Evolutionary conservation across 495 filamentous ascomycete genomes (phyloP).

Genomic region (Durotheca rogersii): DNA sequence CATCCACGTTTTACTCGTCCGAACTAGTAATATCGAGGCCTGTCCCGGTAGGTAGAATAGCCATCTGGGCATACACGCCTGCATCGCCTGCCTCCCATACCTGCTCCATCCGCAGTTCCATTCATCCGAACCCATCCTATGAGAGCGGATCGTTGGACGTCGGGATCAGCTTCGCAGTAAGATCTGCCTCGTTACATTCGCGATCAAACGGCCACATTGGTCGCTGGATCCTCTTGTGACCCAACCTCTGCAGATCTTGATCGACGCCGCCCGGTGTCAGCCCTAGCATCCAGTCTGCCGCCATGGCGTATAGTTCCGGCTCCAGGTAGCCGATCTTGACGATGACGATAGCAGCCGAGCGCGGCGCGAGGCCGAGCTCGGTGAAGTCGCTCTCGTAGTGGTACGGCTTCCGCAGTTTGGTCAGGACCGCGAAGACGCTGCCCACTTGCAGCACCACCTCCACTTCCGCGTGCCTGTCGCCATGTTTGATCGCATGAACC

Average conservation of each 20-base stretch:
- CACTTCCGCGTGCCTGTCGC: constrained; percentile 49
- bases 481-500: constrained; percentile 55
- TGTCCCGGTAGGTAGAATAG: too few relatives aligned
- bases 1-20: too few relatives aligned
- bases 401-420: constrained; percentile 58
- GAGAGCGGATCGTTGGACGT: constrained; percentile 44
- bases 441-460: constrained; percentile 57
- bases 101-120: too few relatives aligned
- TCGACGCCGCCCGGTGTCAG: constrained; percentile 59
- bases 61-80: too few relatives aligned
- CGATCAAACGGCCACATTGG: constrained; percentile 61
- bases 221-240: constrained; percentile 50
- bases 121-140: background rate
- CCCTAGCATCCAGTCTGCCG: constrained; percentile 56
- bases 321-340: constrained; percentile 63
- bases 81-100: too few relatives aligned
- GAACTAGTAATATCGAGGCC: too few relatives aligned
- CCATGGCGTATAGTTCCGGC: constrained; percentile 58
- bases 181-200: constrained; percentile 41
- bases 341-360: constrained; percentile 53
- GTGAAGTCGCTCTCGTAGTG: constrained; percentile 58
- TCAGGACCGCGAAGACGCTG: constrained; percentile 57
- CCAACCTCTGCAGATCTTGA: constrained; percentile 52
- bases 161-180: constrained; percentile 46
- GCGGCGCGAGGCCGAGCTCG: constrained; percentile 48